These are phyloP conservation scores for Zymoseptoria brevis DNA, from an alignment of 2,329 filamentous ascomycete genomes.

Conservation along the genomic window DNA sequence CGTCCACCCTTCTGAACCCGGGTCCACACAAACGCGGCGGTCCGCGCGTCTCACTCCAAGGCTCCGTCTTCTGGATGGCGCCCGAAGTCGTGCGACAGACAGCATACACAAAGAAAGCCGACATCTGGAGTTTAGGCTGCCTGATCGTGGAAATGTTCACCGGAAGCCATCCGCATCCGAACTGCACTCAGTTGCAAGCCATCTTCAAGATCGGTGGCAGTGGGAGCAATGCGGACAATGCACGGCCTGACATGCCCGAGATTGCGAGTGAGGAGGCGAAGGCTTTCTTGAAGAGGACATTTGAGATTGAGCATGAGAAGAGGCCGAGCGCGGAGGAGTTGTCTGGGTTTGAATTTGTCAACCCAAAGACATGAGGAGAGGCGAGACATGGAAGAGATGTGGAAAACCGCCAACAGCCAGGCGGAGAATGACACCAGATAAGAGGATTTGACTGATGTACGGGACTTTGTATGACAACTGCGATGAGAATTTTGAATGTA, in stretches of 20 bases:
- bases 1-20: slow-evolving; percentile 64
- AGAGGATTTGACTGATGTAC: background rate
- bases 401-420: background rate
- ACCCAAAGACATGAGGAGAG: slow-evolving; percentile 14
- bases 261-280: slow-evolving; percentile 76
- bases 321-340: slow-evolving; percentile 87
- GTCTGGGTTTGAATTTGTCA: slow-evolving; percentile 65
- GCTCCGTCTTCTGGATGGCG: slow-evolving; percentile 99
- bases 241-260: slow-evolving; percentile 80
- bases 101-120: slow-evolving; percentile 93
- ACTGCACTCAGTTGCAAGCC: slow-evolving; percentile 92
- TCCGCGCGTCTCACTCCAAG: slow-evolving; percentile 72
- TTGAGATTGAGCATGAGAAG: slow-evolving; percentile 91
- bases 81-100: slow-evolving; percentile 98
- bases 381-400: background rate
- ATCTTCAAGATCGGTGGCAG: slow-evolving; percentile 94
- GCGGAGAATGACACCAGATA: background rate
- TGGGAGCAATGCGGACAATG: slow-evolving; percentile 46
- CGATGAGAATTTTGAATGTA: background rate
- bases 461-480: background rate
- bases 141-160: slow-evolving; percentile 99
- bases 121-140: slow-evolving; percentile 97
- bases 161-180: slow-evolving; percentile 88
- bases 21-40: slow-evolving; percentile 44
- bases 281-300: slow-evolving; percentile 77